A percentile compares a stretch with the other conserved stretches of the same genome.
Evolutionary conservation across 345 rosid species (phyloP).

Genomic region (Dimocarpus longan): DNA sequence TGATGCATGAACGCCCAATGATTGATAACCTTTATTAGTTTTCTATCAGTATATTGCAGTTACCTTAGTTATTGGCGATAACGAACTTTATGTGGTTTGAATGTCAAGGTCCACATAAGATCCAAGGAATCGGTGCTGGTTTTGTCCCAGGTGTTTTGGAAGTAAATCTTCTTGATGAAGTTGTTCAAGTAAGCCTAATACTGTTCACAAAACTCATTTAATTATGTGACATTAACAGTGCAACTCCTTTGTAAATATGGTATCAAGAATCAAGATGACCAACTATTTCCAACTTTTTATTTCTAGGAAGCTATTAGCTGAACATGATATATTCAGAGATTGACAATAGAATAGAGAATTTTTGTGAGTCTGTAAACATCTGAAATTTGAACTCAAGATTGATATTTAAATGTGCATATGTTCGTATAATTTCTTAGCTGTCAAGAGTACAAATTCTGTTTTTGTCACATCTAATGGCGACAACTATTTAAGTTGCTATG

Average conservation of each 20-base stretch:
- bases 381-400: neutral
- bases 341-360: neutral
- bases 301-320: neutral
- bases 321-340: neutral
- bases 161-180: constrained; percentile 69
- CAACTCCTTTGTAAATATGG: neutral
- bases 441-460: neutral
- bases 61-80: neutral
- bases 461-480: neutral
- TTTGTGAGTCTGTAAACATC: neutral
- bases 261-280: constrained; percentile 1
- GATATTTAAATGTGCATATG: neutral
- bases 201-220: neutral
- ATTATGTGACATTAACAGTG: neutral
- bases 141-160: constrained; percentile 87
- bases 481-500: neutral
- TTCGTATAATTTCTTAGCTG: neutral
- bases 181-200: constrained; percentile 62
- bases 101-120: constrained; percentile 83
- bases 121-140: constrained; percentile 97
- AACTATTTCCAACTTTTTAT: neutral
- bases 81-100: constrained; percentile 9
- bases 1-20: neutral
- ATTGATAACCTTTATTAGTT: neutral
- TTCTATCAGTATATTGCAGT: neutral